These are phyloP conservation scores for Populus tomentosa DNA, from an alignment of 441 rosid genomes.

Conservation along the genomic window DNA sequence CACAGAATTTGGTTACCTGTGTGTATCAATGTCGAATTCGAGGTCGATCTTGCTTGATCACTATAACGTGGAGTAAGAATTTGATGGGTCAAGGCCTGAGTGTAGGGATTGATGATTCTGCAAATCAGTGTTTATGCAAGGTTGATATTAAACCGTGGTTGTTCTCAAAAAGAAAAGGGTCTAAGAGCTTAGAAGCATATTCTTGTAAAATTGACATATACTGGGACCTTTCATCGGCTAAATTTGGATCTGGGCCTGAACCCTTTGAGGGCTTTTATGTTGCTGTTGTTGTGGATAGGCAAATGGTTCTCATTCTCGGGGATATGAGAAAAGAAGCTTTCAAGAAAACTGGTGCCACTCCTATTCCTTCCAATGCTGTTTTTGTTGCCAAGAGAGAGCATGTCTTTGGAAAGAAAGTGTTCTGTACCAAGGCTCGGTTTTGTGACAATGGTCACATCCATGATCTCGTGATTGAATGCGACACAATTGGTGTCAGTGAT, in stretches of 20 bases:
- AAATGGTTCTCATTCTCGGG: constrained; percentile 72
- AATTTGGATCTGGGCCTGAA: constrained; percentile 80
- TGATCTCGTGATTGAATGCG: constrained; percentile 64
- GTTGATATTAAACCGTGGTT: constrained; percentile 91
- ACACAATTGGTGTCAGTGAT: constrained; percentile 39
- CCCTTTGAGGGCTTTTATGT: constrained; percentile 74
- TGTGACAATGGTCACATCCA: constrained; percentile 47
- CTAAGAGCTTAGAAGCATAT: constrained; percentile 59
- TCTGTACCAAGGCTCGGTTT: constrained; percentile 51
- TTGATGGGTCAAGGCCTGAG: constrained; percentile 87
- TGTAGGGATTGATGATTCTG: constrained; percentile 60
- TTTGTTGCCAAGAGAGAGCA: constrained; percentile 59
- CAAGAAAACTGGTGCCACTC: constrained; percentile 47
- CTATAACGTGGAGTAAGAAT: constrained; percentile 73
- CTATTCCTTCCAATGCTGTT: constrained; percentile 34
- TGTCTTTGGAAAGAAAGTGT: constrained; percentile 55
- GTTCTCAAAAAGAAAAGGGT: constrained; percentile 82
- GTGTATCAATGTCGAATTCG: constrained; percentile 61
- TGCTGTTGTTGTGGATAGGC: constrained; percentile 55
- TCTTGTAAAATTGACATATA: constrained; percentile 52
- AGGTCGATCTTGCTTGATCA: constrained; percentile 58
- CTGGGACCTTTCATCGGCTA: constrained; percentile 81
- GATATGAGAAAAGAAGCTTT: constrained; percentile 81
- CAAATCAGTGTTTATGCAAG: constrained; percentile 71
- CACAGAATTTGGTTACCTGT: constrained; percentile 67